phyloP scores from a whole-genome alignment of 1,284 basidiomycete genomes.

The Fomitopsis pinicola region DNA sequence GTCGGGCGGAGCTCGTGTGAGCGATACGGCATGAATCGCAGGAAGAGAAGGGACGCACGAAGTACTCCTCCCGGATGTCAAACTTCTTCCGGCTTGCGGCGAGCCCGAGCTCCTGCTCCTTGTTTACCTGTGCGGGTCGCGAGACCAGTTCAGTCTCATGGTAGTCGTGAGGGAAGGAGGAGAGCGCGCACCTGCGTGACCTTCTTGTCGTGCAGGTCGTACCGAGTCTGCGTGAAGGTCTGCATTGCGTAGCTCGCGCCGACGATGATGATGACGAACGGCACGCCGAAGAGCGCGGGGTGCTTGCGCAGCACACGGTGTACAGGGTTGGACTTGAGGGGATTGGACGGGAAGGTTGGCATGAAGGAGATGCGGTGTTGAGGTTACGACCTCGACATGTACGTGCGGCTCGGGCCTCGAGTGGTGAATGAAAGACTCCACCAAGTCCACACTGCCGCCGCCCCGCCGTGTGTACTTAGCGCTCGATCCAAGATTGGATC shows the following conservation, averaged over 20 bases:
- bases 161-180: not conserved
- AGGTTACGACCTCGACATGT: not conserved
- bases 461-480: not conserved
- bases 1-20: constrained; percentile 7
- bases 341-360: constrained; percentile 56
- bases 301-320: constrained; percentile 49
- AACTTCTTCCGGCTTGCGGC: constrained; percentile 80
- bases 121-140: constrained; percentile 49
- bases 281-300: constrained; percentile 78
- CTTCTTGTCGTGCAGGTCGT: constrained; percentile 84
- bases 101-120: constrained; percentile 83
- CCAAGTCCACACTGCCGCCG: no score
- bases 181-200: constrained; percentile 56
- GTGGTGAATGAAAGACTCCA: not conserved
- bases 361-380: constrained; percentile 28
- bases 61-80: constrained; percentile 95
- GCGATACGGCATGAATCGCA: not conserved
- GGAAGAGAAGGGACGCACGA: constrained; percentile 51
- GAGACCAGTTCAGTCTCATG: not conserved
- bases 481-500: not conserved
- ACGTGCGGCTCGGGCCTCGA: not conserved
- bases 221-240: constrained; percentile 85
- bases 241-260: constrained; percentile 84
- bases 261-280: constrained; percentile 86
- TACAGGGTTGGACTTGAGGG: constrained; percentile 42